Base-by-base conservation (phyloP, 345 rosid species). In the Streptanthus diversifolius region DNA sequence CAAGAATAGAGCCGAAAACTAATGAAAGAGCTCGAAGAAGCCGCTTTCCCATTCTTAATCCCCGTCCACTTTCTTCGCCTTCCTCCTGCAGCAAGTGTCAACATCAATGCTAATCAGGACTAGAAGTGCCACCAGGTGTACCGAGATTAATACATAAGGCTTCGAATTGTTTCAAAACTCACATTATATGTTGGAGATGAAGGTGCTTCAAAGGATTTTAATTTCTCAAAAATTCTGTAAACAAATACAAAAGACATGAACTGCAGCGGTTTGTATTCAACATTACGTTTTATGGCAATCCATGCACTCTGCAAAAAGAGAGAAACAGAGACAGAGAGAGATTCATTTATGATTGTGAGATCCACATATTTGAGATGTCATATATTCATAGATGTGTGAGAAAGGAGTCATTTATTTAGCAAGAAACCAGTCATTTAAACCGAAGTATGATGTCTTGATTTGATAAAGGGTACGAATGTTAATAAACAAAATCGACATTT, bases 181-280 rank as follows among this genome's bases (percentile, higher is more conserved):
- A 95, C 99, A 0, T 85, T 83, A 84, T 80, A 71, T 73, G 86
- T 92, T 61, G 90, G 91, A 43, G 97, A 63, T 22, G 83, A 86
- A 67, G 93, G 82, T 18, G 86, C 89, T 77, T 95, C 98, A 76
- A 62, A 86, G 53, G 91, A 72, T 82, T 92, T 92, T 74, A 95
- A 79, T 83, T 95, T 95, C 85, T 92, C 97, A 70, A 92, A 92
- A 62, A 95, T 63, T 41, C 98, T 83, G 79, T 90, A 95, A 43
- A 92, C 98, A 66, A 90, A 92, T 36, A 83, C 93, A 77, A 95
- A 95, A 55, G 93, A 84, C 85, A 95, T 79, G 81, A 95, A 95
- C 80, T 95, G 99, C 80, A 95, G 71, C 7, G 98, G 96, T 77
- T 91, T 95, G 77, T 92, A 95, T 27, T 88, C 98, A 54, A 87